Evolutionary conservation across 768 basidiomycete genomes (phyloP).

Genomic region (Pilatotrama ljubarskyi): DNA sequence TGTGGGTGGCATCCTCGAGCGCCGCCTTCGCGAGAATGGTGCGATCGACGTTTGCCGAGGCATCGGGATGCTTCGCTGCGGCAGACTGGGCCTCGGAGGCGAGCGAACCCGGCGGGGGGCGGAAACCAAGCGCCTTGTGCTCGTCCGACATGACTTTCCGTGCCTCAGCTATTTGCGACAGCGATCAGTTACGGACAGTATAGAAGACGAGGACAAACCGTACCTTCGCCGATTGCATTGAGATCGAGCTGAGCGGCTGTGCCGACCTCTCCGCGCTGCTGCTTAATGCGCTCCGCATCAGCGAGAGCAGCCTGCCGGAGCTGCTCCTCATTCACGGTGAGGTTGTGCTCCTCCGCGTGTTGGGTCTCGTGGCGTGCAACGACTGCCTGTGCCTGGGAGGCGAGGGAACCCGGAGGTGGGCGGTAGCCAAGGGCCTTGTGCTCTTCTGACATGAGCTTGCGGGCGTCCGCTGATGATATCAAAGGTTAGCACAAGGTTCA

Average conservation of each 20-base stretch:
- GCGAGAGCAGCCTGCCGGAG: conserved; percentile 21
- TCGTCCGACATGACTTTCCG: conserved; percentile 30
- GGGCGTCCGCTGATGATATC: conserved; percentile 21
- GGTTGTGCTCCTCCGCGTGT: conserved; percentile 19
- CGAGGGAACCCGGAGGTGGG: conserved; percentile 30
- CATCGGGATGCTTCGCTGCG: conserved; percentile 29
- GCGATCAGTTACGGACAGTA: neutral
- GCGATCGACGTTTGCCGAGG: neutral
- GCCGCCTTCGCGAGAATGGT: conserved; percentile 21
- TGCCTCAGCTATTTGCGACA: conserved; percentile 18
- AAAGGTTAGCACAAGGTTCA: neutral
- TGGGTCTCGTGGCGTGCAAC: conserved; percentile 25
- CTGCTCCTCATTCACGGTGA: conserved; percentile 16
- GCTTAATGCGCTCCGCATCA: conserved; percentile 25
- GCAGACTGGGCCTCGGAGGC: conserved; percentile 29
- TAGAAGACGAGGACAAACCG: neutral
- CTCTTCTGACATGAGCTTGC: conserved; percentile 30
- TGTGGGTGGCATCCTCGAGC: conserved; percentile 21
- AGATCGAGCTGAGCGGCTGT: conserved; percentile 14
- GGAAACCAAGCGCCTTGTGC: conserved; percentile 31
- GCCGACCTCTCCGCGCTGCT: conserved; percentile 6
- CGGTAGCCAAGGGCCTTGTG: conserved; percentile 33
- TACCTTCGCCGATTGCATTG: conserved; percentile 23
- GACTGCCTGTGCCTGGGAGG: conserved; percentile 28
- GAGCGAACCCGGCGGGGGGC: conserved; percentile 30